These are phyloP conservation scores for Aechmea fasciata DNA, from an alignment of 176 grass and related monocot genomes.

Conservation along the genomic window DNA sequence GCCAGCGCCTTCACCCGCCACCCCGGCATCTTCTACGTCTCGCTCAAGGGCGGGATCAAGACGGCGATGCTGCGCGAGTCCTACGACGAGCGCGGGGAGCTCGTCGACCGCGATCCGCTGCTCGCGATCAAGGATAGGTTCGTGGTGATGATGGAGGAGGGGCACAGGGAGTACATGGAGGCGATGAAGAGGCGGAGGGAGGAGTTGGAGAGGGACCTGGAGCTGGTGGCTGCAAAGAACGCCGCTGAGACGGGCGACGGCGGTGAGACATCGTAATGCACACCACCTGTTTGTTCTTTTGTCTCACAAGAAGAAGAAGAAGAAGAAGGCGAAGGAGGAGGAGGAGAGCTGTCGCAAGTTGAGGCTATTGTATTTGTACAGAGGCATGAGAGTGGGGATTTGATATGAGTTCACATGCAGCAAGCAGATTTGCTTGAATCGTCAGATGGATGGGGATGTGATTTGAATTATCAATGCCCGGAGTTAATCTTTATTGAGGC, in stretches of 20 bases:
- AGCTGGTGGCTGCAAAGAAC: conserved; percentile 11
- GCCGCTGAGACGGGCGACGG: not conserved
- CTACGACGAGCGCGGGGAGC: conserved; percentile 42
- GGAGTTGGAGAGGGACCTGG: conserved; percentile 31
- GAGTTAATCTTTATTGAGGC: too few relatives aligned
- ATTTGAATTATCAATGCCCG: too few relatives aligned
- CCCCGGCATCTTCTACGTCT: conserved; percentile 79
- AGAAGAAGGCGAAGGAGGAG: too few relatives aligned
- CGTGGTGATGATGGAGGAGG: conserved; percentile 61
- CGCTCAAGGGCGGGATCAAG: conserved; percentile 80
- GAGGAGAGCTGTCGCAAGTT: too few relatives aligned
- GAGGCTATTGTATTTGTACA: too few relatives aligned
- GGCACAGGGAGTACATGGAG: conserved; percentile 52
- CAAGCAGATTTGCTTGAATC: too few relatives aligned
- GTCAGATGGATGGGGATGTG: too few relatives aligned
- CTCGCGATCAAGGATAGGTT: conserved; percentile 71
- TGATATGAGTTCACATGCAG: too few relatives aligned
- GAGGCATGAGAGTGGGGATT: too few relatives aligned
- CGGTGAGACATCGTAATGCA: not conserved
- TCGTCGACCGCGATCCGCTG: conserved; percentile 72
- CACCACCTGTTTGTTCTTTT: too few relatives aligned
- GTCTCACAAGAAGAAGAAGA: too few relatives aligned
- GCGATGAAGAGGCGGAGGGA: conserved; percentile 44
- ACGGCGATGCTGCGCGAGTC: conserved; percentile 79
- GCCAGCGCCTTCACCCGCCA: conserved; percentile 65